These are phyloP conservation scores for Alternaria viburni DNA, from an alignment of 2,329 filamentous ascomycete species.

Conservation along the genomic window DNA sequence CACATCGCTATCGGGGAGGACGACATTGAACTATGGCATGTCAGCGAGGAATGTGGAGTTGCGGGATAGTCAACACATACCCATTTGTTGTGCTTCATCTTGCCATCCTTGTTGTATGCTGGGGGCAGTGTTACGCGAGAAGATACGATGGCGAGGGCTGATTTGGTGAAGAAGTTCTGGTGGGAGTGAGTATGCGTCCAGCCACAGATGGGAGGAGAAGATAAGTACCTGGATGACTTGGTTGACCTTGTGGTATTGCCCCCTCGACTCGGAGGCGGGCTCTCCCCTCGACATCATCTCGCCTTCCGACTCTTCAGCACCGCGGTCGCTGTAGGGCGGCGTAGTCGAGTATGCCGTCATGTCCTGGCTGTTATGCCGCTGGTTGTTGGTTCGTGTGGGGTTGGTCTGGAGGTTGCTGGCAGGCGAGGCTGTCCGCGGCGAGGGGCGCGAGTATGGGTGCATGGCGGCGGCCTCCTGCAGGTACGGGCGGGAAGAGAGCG, in stretches of 20 bases:
- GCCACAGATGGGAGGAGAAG: neutral
- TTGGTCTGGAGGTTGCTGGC: constrained; percentile 75
- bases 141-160: constrained; percentile 81
- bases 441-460: constrained; percentile 83
- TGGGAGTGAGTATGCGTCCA: constrained; percentile 27
- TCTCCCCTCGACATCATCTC: constrained; percentile 48
- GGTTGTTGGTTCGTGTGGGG: constrained; percentile 72
- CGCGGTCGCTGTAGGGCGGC: constrained; percentile 57
- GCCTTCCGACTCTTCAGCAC: constrained; percentile 58
- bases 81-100: constrained; percentile 83
- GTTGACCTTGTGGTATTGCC: constrained; percentile 70
- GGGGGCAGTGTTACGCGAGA: constrained; percentile 75
- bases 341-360: constrained; percentile 61
- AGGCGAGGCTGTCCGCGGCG: constrained; percentile 75
- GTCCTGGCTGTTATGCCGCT: constrained; percentile 67
- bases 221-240: constrained; percentile 84
- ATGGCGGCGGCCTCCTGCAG: constrained; percentile 58
- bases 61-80: constrained; percentile 58
- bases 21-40: constrained; percentile 80
- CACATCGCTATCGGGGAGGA: constrained; percentile 89
- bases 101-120: constrained; percentile 62
- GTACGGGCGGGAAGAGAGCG: constrained; percentile 15
- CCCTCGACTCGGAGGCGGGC: constrained; percentile 37
- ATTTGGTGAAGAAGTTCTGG: constrained; percentile 91
- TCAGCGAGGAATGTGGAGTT: constrained; percentile 13